Evolutionary conservation across 129 eudicot species (phyloP).

Genomic region (Tagetes patula): DNA sequence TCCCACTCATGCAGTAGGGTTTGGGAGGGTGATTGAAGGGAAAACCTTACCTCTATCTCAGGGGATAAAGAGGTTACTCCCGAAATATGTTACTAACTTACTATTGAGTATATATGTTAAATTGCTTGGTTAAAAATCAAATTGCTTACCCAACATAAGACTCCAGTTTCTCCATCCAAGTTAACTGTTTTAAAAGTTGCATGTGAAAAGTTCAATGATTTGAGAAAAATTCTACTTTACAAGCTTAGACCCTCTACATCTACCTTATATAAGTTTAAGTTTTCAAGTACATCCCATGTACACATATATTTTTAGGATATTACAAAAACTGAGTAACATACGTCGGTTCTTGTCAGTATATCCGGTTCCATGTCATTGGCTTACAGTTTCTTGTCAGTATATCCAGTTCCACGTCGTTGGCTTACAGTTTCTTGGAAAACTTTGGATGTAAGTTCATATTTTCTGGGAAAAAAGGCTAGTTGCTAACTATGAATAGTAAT

Average conservation of each 20-base stretch:
- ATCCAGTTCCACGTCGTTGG: too few relatives aligned
- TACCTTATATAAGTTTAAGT: background rate
- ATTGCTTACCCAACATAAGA: background rate
- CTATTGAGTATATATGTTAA: background rate
- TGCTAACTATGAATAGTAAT: constrained; percentile 1
- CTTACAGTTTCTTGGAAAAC: background rate
- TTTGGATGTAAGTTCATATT: constrained; percentile 5
- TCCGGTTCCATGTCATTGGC: background rate
- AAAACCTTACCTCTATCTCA: too few relatives aligned
- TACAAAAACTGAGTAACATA: background rate
- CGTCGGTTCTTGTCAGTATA: background rate
- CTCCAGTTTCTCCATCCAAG: background rate
- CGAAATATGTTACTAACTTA: background rate
- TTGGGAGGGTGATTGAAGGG: too few relatives aligned
- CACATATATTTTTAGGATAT: background rate
- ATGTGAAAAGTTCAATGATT: background rate
- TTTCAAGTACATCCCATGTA: background rate
- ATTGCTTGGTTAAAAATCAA: background rate
- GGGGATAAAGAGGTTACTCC: too few relatives aligned
- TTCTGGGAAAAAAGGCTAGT: background rate
- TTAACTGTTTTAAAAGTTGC: background rate
- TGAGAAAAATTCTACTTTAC: background rate
- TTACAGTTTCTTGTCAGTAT: background rate
- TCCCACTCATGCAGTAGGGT: too few relatives aligned
- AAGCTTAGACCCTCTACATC: background rate